Percentiles rank a stretch among this genome's conserved stretches.
phyloP scores from a whole-genome alignment of 352 stramenopile species.

The Phytophthora multivora region DNA sequence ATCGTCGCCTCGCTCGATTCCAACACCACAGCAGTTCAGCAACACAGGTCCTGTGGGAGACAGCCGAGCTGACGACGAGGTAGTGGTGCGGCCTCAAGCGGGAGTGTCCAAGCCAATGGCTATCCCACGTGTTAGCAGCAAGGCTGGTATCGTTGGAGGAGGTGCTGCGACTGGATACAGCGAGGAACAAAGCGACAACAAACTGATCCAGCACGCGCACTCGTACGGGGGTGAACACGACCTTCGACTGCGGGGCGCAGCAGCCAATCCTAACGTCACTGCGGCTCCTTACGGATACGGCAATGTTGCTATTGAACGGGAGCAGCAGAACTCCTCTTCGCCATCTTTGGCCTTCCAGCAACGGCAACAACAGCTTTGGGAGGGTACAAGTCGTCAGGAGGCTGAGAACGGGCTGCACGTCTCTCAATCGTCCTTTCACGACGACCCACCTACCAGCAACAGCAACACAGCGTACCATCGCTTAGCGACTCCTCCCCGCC shows the following conservation, averaged over 20 bases:
- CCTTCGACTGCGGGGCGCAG: slow-evolving; percentile 44
- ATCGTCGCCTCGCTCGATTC: slow-evolving; percentile 49
- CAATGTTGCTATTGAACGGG: slow-evolving; percentile 70
- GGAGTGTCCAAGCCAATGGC: slow-evolving; percentile 81
- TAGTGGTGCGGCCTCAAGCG: slow-evolving; percentile 31
- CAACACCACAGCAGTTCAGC: slow-evolving; percentile 27
- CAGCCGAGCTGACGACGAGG: slow-evolving; percentile 7
- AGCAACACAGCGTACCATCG: slow-evolving; percentile 39
- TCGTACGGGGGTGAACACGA: slow-evolving; percentile 69
- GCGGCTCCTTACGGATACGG: slow-evolving; percentile 77
- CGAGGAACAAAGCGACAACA: slow-evolving; percentile 28
- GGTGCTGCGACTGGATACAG: slow-evolving; percentile 10
- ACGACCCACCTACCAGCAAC: slow-evolving; percentile 40
- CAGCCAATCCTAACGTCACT: slow-evolving; percentile 67
- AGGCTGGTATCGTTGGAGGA: slow-evolving; percentile 36
- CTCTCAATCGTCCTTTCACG: slow-evolving; percentile 42
- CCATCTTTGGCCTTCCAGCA: slow-evolving; percentile 39
- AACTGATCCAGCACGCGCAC: slow-evolving; percentile 61
- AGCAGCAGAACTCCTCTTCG: slow-evolving; percentile 31
- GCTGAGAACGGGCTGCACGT: slow-evolving; percentile 29
- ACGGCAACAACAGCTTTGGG: slow-evolving; percentile 41
- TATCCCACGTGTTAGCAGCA: slow-evolving; percentile 65
- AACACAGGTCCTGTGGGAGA: slow-evolving; percentile 12
- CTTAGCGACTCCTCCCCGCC: slow-evolving; percentile 68
- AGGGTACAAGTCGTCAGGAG: slow-evolving; percentile 33